Conservation (phyloP, 2,329 filamentous ascomycete species). For the Fusarium verrucosum region DNA sequence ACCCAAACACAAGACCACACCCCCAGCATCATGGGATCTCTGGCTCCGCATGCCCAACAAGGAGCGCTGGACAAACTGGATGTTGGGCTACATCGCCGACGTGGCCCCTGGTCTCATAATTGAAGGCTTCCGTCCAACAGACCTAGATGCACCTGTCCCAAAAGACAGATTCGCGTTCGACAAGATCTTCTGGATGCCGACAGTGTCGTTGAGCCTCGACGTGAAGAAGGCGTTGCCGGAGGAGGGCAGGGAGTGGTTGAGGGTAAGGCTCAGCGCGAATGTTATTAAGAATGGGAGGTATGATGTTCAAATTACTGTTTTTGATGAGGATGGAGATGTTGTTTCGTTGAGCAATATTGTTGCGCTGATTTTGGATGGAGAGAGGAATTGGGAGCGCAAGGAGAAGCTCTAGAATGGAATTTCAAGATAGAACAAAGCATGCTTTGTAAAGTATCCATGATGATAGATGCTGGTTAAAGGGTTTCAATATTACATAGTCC, state of each 20-base stretch:
- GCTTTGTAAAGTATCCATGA: background rate
- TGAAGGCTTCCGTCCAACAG: conserved; percentile 57
- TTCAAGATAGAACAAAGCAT: background rate
- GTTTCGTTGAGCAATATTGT: conserved; percentile 48
- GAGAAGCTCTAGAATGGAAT: conserved; percentile 50
- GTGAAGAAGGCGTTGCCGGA: conserved; percentile 76
- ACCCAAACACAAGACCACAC: conserved; percentile 23
- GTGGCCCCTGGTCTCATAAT: conserved; percentile 71
- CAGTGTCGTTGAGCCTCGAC: conserved; percentile 77
- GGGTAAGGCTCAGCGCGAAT: conserved; percentile 71
- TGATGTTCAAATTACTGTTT: conserved; percentile 75
- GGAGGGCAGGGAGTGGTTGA: conserved; percentile 77
- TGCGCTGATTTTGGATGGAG: conserved; percentile 44
- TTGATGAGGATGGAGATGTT: conserved; percentile 57
- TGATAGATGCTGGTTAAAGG: background rate
- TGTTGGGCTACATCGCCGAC: conserved; percentile 73
- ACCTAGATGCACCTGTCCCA: conserved; percentile 28
- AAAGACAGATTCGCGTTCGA: conserved; percentile 38
- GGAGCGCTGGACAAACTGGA: conserved; percentile 69
- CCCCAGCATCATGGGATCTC: conserved; percentile 40
- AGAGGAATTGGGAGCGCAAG: conserved; percentile 35
- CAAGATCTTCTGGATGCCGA: conserved; percentile 75
- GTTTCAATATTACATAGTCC: background rate
- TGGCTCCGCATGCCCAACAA: conserved; percentile 72
- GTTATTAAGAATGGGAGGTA: conserved; percentile 75